phyloP scores from a whole-genome alignment of 768 basidiomycete genomes.

The Boletus rufocinnamomeus region DNA sequence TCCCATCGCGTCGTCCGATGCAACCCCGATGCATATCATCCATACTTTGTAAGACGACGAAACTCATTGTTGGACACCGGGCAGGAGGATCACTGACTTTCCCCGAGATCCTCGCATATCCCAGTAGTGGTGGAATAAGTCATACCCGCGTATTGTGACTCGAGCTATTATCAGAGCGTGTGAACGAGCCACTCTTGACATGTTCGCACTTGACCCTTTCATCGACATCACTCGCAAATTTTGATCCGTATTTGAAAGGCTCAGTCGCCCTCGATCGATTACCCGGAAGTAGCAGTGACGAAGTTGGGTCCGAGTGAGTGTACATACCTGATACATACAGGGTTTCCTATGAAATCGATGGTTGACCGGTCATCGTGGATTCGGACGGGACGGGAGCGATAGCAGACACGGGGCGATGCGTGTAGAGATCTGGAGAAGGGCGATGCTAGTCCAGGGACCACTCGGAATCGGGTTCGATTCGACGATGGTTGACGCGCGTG shows the following conservation, averaged over 20 bases:
- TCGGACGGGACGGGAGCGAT: constrained; percentile 34
- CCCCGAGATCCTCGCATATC: not conserved
- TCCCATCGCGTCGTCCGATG: constrained; percentile 10
- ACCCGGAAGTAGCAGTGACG: not conserved
- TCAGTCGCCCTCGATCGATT: not conserved
- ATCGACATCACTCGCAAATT: not conserved
- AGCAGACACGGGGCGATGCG: constrained; percentile 24
- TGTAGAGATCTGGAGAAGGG: constrained; percentile 31
- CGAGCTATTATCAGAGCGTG: not conserved
- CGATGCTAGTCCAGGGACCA: constrained; percentile 27
- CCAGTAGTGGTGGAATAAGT: not conserved
- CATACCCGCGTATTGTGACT: not conserved
- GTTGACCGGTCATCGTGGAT: constrained; percentile 25
- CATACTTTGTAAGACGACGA: constrained; percentile 6
- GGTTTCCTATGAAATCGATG: not conserved
- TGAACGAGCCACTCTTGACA: not conserved
- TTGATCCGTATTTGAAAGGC: not conserved
- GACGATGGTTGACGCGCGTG: no score
- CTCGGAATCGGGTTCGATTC: constrained; percentile 26
- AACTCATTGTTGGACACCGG: not conserved
- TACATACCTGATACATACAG: no score
- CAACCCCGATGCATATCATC: constrained; percentile 11
- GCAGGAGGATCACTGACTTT: not conserved
- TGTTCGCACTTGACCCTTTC: not conserved
- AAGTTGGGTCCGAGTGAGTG: not conserved